phyloP scores from a whole-genome alignment of 306 rosid species.

The Pyrus betulifolia region DNA sequence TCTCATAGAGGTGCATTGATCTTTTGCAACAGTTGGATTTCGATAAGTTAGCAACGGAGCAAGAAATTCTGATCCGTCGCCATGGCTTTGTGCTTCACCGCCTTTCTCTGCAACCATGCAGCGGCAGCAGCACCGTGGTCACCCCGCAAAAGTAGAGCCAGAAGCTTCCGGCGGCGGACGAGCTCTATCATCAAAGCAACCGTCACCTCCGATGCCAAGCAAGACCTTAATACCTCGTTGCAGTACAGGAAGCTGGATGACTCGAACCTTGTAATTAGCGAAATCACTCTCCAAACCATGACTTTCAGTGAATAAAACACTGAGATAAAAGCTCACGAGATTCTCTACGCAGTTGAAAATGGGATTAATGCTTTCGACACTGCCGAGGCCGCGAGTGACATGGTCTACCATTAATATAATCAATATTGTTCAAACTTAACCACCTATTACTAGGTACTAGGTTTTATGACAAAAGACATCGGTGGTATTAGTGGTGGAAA shows the following conservation, averaged over 20 bases:
- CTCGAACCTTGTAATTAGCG: constrained; percentile 77
- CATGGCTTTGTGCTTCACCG: constrained; percentile 4
- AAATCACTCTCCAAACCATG: constrained; percentile 90
- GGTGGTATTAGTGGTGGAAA: too few relatives aligned
- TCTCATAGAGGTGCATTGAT: not conserved
- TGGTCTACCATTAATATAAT: too few relatives aligned
- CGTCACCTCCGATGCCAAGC: constrained; percentile 22
- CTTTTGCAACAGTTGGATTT: not conserved
- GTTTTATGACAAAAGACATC: too few relatives aligned
- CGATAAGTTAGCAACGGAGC: not conserved
- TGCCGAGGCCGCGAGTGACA: constrained; percentile 57
- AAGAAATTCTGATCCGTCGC: not conserved
- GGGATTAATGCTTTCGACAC: constrained; percentile 79
- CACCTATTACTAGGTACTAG: too few relatives aligned
- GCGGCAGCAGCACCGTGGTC: not conserved
- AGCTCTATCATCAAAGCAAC: constrained; percentile 1
- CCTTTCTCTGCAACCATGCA: constrained; percentile 11
- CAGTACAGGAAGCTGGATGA: constrained; percentile 70
- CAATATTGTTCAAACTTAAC: too few relatives aligned
- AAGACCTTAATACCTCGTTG: constrained; percentile 23
- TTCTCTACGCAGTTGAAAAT: constrained; percentile 57
- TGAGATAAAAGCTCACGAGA: constrained; percentile 79
- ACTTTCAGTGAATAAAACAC: constrained; percentile 85
- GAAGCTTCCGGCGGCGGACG: constrained; percentile 5
- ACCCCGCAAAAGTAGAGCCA: not conserved